A percentile compares a stretch with the other conserved stretches of the same genome.
Evolutionary conservation across 2,329 filamentous ascomycete genomes (phyloP).

Genomic region (Dactylellina haptotyla): DNA sequence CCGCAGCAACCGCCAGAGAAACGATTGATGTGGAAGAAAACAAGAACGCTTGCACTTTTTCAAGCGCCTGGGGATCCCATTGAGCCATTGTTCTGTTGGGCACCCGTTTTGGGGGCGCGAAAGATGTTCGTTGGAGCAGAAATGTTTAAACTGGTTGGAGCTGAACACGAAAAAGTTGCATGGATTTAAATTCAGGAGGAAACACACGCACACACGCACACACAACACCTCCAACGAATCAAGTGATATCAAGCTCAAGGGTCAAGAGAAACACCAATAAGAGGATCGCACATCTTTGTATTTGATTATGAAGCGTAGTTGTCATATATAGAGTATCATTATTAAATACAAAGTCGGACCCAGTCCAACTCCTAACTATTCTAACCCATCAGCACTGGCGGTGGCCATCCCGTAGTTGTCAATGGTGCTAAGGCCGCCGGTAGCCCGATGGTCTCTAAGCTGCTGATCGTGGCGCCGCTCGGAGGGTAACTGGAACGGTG

Average conservation of each 20-base stretch:
- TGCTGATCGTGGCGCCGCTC: background rate
- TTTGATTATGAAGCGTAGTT: background rate
- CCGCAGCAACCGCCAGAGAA: slow-evolving; percentile 15
- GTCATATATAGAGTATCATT: background rate
- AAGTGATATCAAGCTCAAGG: background rate
- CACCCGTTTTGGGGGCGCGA: too few species aligned
- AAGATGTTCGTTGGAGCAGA: too few species aligned
- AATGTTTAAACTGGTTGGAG: too few species aligned
- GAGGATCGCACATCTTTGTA: background rate
- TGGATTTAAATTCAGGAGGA: too few species aligned
- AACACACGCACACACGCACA: too few species aligned
- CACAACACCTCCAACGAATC: background rate
- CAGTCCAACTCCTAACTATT: too few species aligned
- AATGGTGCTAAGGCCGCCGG: too few species aligned
- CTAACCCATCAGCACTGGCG: too few species aligned
- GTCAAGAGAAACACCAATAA: background rate
- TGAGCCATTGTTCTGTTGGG: background rate
- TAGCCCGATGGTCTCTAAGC: background rate
- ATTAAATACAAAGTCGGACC: slow-evolving; percentile 4
- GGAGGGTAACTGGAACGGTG: slow-evolving; percentile 21
- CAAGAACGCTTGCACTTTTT: slow-evolving; percentile 12
- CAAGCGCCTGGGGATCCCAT: slow-evolving; percentile 23
- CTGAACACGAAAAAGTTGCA: too few species aligned
- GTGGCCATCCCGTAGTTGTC: too few species aligned
- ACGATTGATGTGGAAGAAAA: slow-evolving; percentile 25